Evolutionary conservation across 2,329 filamentous ascomycete genomes (phyloP).

Genomic region (Westerdykella ornata): DNA sequence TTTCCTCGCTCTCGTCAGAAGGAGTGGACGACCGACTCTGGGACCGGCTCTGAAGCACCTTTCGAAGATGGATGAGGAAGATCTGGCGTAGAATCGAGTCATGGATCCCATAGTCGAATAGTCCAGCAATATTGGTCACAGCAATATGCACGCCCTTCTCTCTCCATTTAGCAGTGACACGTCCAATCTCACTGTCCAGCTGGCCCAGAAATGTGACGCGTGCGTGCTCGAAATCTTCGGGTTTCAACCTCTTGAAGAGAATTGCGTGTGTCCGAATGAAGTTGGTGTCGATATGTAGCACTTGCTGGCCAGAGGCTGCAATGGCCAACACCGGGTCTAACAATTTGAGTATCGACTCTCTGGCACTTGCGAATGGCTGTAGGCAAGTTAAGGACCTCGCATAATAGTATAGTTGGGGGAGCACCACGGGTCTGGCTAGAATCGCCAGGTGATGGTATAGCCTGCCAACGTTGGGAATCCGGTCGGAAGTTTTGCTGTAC

Average conservation of each 20-base stretch:
- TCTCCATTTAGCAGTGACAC: slow-evolving; percentile 44
- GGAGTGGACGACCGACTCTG: slow-evolving; percentile 8
- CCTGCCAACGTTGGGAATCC: slow-evolving; percentile 62
- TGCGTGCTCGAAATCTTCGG: slow-evolving; percentile 41
- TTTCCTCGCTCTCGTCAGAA: slow-evolving; percentile 10
- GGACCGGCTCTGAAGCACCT: slow-evolving; percentile 3
- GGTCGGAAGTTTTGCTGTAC: slow-evolving; percentile 74
- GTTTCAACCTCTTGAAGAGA: slow-evolving; percentile 49
- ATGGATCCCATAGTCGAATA: slow-evolving; percentile 47
- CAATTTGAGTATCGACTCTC: slow-evolving; percentile 60
- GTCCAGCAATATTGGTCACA: slow-evolving; percentile 46
- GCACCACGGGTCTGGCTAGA: slow-evolving; percentile 56
- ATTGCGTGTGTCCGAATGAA: slow-evolving; percentile 58
- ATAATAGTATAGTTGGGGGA: slow-evolving; percentile 63
- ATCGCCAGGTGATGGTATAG: slow-evolving; percentile 82
- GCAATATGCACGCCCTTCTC: slow-evolving; percentile 50
- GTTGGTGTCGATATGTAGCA: slow-evolving; percentile 45
- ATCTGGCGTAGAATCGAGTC: slow-evolving; percentile 31
- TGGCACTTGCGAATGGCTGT: slow-evolving; percentile 56
- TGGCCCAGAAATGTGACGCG: slow-evolving; percentile 45
- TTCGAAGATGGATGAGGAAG: slow-evolving; percentile 1
- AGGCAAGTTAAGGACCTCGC: slow-evolving; percentile 45
- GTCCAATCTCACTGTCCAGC: slow-evolving; percentile 51
- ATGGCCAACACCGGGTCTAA: slow-evolving; percentile 47
- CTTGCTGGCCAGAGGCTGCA: slow-evolving; percentile 18